phyloP scores from a whole-genome alignment of 208 protist genomes.

The Trypanosoma grayi region DNA sequence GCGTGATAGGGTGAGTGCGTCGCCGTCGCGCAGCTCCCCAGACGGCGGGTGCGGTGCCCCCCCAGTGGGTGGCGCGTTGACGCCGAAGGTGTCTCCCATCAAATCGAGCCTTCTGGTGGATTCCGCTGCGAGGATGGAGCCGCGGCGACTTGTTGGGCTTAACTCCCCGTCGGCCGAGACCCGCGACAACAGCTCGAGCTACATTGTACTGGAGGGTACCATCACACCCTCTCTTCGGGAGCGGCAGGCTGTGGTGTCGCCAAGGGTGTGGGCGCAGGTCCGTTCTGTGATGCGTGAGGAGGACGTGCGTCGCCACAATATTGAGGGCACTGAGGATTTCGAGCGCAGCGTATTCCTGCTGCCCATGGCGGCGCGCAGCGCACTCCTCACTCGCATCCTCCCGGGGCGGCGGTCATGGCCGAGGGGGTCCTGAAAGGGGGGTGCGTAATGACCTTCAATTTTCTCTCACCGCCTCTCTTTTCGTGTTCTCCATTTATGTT shows the following conservation, averaged over 20 bases:
- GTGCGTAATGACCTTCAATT: background rate
- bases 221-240: background rate
- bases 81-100: conserved; percentile 15
- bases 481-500: background rate
- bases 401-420: background rate
- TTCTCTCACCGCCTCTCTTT: background rate
- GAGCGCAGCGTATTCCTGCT: conserved; percentile 24
- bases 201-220: background rate
- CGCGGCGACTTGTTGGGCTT: background rate
- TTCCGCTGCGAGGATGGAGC: background rate
- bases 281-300: conserved; percentile 54
- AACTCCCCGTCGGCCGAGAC: background rate
- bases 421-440: background rate
- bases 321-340: conserved; percentile 61
- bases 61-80: background rate
- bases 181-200: background rate
- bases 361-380: conserved; percentile 47
- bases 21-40: background rate
- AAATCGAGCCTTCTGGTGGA: conserved; percentile 1
- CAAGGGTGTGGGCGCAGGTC: conserved; percentile 28
- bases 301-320: conserved; percentile 57
- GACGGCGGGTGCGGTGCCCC: background rate
- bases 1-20: background rate
- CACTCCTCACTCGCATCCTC: conserved; percentile 26
- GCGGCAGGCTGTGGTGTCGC: background rate